Conservation (phyloP, 345 rosid species). For the Eucalyptus erythrocorys region DNA sequence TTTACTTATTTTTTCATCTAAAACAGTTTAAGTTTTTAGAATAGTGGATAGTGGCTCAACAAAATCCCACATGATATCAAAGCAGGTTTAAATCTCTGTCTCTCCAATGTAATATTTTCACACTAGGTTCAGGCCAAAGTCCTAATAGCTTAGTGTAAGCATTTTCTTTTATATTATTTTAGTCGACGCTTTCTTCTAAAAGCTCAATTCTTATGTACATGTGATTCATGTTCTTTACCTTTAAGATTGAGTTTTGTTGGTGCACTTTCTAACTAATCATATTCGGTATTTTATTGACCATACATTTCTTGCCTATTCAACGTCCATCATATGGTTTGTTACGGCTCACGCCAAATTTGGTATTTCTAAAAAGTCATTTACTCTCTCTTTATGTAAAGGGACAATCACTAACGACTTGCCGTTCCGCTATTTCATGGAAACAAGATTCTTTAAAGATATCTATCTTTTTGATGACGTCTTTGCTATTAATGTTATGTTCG, state of each 20-base stretch:
- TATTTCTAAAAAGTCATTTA: neutral
- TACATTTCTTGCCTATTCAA: neutral
- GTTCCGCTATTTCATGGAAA: accelerated
- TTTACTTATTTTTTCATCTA: too few species aligned
- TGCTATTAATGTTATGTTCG: neutral
- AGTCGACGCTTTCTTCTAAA: neutral
- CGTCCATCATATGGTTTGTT: neutral
- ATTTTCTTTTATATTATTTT: neutral
- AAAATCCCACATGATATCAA: too few species aligned
- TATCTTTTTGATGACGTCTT: accelerated
- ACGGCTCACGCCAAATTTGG: neutral
- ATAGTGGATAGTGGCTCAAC: accelerated
- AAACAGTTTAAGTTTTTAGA: too few species aligned
- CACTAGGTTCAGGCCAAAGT: neutral
- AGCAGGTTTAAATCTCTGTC: accelerated
- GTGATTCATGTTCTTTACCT: neutral
- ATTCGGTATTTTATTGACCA: neutral
- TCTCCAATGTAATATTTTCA: neutral
- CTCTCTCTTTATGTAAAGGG: neutral
- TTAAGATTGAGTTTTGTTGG: neutral
- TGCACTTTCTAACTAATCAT: neutral
- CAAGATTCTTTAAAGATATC: neutral
- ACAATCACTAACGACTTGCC: accelerated
- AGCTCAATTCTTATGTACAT: neutral
- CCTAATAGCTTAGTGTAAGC: neutral